Conservation (phyloP, 2,329 filamentous ascomycete genomes). For the Colletotrichum lini region DNA sequence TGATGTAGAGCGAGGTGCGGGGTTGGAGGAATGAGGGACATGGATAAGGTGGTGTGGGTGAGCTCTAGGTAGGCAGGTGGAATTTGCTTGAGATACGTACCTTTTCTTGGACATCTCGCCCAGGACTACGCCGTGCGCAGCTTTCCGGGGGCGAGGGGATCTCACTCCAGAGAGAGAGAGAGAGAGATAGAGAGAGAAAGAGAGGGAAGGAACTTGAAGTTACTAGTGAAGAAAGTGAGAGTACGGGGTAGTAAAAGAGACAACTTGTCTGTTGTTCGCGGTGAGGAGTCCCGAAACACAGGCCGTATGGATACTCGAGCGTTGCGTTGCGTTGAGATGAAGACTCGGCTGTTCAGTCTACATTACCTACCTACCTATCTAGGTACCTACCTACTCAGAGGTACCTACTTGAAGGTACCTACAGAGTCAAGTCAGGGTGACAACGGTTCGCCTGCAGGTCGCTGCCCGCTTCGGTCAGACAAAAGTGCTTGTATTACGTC, state of each 20-base stretch:
- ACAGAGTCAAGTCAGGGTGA: background rate
- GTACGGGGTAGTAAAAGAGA: background rate
- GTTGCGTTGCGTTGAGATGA: background rate
- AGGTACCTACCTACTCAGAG: too few relatives aligned
- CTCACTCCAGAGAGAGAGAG: background rate
- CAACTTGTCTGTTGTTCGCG: conserved; percentile 21
- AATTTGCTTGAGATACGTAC: background rate
- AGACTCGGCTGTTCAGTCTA: conserved; percentile 9
- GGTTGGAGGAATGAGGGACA: conserved; percentile 2
- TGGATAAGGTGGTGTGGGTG: conserved; percentile 13
- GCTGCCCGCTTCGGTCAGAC: conserved; percentile 7
- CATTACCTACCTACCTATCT: too few relatives aligned
- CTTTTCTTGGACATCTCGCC: background rate
- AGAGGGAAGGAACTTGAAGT: background rate
- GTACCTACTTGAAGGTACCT: too few relatives aligned
- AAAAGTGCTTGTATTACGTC: background rate
- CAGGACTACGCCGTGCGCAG: background rate
- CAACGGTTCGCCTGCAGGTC: background rate
- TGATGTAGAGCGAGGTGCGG: background rate
- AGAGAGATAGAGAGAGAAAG: background rate
- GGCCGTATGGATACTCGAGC: conserved; percentile 29
- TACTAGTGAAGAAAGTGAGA: background rate
- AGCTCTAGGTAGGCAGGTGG: conserved; percentile 1
- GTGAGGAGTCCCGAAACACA: conserved; percentile 27
- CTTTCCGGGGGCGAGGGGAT: background rate